Conservation (phyloP, 2,329 filamentous ascomycete species). For the Xylariaceae sp. region DNA sequence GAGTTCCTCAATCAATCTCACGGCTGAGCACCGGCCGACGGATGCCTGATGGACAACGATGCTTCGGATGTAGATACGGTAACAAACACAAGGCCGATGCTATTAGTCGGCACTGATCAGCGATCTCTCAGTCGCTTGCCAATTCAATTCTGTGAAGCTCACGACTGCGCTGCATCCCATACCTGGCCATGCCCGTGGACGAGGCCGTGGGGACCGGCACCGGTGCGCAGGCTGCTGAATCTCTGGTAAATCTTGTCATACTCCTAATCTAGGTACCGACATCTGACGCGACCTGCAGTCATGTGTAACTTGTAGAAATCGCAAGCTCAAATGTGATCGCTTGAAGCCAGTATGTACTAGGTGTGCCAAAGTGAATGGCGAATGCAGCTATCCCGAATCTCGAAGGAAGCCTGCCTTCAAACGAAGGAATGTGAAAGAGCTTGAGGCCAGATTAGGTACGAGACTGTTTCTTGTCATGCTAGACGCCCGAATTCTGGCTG, state of each 20-base stretch:
- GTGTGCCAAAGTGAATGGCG: slow-evolving; percentile 68
- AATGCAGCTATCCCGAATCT: slow-evolving; percentile 85
- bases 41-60: neutral
- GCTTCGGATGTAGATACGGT: too few species aligned
- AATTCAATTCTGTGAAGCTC: too few species aligned
- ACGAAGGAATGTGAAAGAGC: slow-evolving; percentile 81
- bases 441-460: slow-evolving; percentile 80
- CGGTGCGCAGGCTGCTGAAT: slow-evolving; percentile 15
- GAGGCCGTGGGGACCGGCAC: slow-evolving; percentile 10
- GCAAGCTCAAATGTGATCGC: slow-evolving; percentile 87
- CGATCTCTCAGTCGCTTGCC: too few species aligned
- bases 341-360: slow-evolving; percentile 74
- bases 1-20: neutral
- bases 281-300: slow-evolving; percentile 13
- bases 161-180: too few species aligned
- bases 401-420: slow-evolving; percentile 85
- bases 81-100: neutral
- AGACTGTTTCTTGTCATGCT: slow-evolving; percentile 14
- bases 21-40: neutral
- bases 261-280: too few species aligned
- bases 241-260: slow-evolving; percentile 16
- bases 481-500: slow-evolving; percentile 1
- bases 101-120: too few species aligned
- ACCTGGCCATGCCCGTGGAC: slow-evolving; percentile 7
- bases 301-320: slow-evolving; percentile 61